Evolutionary conservation across 2,329 filamentous ascomycete genomes (phyloP), one percentile per base, ranked within the genome.

Genomic region (Albifimbria verrucaria): DNA sequence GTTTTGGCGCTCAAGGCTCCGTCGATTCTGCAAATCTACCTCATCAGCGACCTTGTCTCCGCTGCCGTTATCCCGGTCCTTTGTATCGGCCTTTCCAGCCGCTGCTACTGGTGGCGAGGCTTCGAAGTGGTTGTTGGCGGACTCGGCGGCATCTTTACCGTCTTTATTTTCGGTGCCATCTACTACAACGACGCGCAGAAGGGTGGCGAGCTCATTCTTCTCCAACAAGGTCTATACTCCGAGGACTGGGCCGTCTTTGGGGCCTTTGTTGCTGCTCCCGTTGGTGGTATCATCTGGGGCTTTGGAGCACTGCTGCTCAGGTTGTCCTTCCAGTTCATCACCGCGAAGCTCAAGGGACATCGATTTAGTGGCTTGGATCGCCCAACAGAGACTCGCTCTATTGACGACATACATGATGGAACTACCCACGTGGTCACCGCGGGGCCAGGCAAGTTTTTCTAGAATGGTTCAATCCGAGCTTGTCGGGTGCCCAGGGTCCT

Each of bases 161-260:
- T 94, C 56, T 94, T 92, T 73, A 78, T 93, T 62, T 94, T 92
- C 59, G 90, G 90, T 4, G 77, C 86, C 15, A 81, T 91, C 55
- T 94, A 92, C 75, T 92, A 89, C 65, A 87, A 86, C 46, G 79
- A 85, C 63, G 85, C 82, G 1, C 66, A 77, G 50, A 64, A 77
- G 7, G 90, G 87, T 5, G 86, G 79, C 1, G 77, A 86, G 53
- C 80, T 94, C 52, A 79, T 94, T 48, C 74, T 93, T 23, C 72
- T 94, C 12, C 79, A 90, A 65, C 77, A 86, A 58, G 90, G 90
- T 1, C 75, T 94, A 20, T 94, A 92, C 68, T 82, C 77, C 1
- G 78, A 85, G 47, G 89, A 93, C 68, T 94, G 90, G 90, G 87
- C 84, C 57, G 88, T 82, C 2, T 94, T 94, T 68, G 90, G 89